Evolutionary conservation across 1,284 basidiomycete genomes (phyloP).

Genomic region (Mycosarcoma mackinlayi): DNA sequence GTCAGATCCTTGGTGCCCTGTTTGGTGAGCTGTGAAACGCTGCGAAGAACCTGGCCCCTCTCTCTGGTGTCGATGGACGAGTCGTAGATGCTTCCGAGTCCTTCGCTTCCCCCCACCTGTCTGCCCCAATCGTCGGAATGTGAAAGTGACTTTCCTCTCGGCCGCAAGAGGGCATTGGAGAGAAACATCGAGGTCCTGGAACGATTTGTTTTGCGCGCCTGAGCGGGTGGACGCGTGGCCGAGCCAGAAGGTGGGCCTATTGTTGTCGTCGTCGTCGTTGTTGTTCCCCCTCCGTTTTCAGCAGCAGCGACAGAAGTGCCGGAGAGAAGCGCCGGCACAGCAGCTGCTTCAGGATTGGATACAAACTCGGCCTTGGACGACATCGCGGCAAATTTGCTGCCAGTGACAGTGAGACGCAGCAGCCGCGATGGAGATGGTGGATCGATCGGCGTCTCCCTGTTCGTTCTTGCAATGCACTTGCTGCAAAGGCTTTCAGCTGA

Average conservation of each 20-base stretch:
- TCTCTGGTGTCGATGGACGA: conserved; percentile 30
- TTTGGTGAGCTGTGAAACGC: conserved; percentile 42
- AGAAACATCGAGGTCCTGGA: conserved; percentile 26
- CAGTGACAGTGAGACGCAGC: background rate
- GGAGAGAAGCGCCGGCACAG: conserved; percentile 10
- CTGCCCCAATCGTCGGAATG: conserved; percentile 34
- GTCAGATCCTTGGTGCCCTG: conserved; percentile 27
- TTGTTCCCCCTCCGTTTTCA: too few relatives aligned
- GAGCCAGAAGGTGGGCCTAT: background rate
- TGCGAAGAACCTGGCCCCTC: conserved; percentile 42
- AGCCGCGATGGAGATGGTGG: too few relatives aligned
- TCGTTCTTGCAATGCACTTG: too few relatives aligned
- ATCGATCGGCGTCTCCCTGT: too few relatives aligned
- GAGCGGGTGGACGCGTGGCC: conserved; percentile 4
- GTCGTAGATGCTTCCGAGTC: conserved; percentile 37
- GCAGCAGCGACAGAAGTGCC: background rate
- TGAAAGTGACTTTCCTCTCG: conserved; percentile 24
- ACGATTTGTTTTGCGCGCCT: conserved; percentile 23
- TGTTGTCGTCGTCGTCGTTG: background rate
- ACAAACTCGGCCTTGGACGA: conserved; percentile 35
- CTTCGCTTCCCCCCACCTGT: conserved; percentile 47
- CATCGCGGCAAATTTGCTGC: conserved; percentile 6
- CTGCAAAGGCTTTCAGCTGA: too few relatives aligned
- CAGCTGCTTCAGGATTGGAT: conserved; percentile 2
- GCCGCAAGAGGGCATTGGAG: conserved; percentile 23